These are phyloP conservation scores for Gentiana macrophylla DNA, from an alignment of 257 asterid genomes.

Conservation along the genomic window DNA sequence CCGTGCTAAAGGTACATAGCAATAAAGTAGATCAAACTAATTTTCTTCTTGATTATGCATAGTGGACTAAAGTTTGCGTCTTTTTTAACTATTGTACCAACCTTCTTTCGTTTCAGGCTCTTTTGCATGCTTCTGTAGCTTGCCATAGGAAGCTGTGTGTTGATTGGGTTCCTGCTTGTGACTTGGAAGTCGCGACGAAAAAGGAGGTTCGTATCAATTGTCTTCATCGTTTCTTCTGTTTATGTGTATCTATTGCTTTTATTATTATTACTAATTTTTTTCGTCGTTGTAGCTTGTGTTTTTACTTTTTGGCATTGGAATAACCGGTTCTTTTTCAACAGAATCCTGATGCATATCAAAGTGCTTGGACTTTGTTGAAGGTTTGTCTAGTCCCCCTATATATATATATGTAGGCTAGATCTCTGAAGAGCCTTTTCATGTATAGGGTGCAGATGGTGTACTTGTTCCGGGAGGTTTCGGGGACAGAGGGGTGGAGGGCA, in stretches of 20 bases:
- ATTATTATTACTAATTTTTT: too few species aligned
- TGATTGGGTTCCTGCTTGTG: conserved; percentile 89
- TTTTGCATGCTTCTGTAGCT: conserved; percentile 86
- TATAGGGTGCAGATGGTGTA: conserved; percentile 29
- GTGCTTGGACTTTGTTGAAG: conserved; percentile 82
- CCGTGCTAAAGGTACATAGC: conserved; percentile 33
- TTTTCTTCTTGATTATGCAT: background rate
- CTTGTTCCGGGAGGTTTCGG: conserved; percentile 47
- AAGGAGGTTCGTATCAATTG: conserved; percentile 36
- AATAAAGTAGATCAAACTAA: background rate
- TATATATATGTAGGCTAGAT: background rate
- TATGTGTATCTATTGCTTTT: too few species aligned
- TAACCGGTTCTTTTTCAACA: conserved; percentile 25
- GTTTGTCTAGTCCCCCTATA: conserved; percentile 21
- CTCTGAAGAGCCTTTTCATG: conserved; percentile 7
- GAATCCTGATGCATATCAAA: conserved; percentile 61
- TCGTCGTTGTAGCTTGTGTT: conserved; percentile 7
- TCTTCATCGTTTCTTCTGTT: too few species aligned
- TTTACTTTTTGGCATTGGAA: conserved; percentile 14
- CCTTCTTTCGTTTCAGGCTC: conserved; percentile 55
- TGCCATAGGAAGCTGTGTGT: conserved; percentile 61
- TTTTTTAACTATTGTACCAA: background rate
- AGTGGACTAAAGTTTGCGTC: background rate
- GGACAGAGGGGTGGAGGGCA: conserved; percentile 40
- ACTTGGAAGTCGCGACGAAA: conserved; percentile 70